Evolutionary conservation across 23 red algal genomes (phyloP).

Genomic region (Chondrus crispus): DNA sequence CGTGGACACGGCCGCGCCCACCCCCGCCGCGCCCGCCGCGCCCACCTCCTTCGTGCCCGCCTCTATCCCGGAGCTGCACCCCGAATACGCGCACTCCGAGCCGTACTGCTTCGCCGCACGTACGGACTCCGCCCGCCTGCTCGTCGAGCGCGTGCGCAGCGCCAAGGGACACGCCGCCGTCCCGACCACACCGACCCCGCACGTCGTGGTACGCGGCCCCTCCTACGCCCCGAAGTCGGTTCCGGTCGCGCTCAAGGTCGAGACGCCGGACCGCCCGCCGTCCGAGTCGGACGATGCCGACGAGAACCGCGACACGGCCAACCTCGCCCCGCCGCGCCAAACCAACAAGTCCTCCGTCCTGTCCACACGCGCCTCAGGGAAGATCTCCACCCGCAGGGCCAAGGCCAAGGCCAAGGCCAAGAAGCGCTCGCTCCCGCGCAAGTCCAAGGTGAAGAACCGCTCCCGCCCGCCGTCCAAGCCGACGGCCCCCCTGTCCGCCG

Average conservation of each 20-base stretch:
- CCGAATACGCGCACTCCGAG: constrained; percentile 63
- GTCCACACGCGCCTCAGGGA: not conserved
- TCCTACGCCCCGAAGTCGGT: constrained; percentile 2
- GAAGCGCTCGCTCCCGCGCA: not conserved
- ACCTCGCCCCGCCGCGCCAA: not conserved
- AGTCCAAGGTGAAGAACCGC: not conserved
- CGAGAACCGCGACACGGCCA: constrained; percentile 16
- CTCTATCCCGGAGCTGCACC: constrained; percentile 63
- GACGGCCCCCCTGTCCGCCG: not conserved
- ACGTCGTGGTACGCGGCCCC: constrained; percentile 46
- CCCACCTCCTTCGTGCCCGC: constrained; percentile 4
- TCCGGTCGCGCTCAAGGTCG: constrained; percentile 35
- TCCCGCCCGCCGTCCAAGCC: not conserved
- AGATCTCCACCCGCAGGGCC: not conserved
- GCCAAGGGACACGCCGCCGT: not conserved
- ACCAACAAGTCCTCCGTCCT: not conserved
- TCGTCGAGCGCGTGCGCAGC: constrained; percentile 25
- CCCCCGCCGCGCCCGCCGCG: not conserved
- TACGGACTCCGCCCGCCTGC: constrained; percentile 44
- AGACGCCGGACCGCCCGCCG: constrained; percentile 14
- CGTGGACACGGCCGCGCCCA: not conserved
- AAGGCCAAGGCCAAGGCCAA: not conserved
- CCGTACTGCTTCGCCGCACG: constrained; percentile 56
- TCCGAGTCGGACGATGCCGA: constrained; percentile 30
- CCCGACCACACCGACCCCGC: not conserved